These are phyloP conservation scores for Neurospora hispaniola DNA, from an alignment of 495 filamentous ascomycete genomes.

Conservation along the genomic window DNA sequence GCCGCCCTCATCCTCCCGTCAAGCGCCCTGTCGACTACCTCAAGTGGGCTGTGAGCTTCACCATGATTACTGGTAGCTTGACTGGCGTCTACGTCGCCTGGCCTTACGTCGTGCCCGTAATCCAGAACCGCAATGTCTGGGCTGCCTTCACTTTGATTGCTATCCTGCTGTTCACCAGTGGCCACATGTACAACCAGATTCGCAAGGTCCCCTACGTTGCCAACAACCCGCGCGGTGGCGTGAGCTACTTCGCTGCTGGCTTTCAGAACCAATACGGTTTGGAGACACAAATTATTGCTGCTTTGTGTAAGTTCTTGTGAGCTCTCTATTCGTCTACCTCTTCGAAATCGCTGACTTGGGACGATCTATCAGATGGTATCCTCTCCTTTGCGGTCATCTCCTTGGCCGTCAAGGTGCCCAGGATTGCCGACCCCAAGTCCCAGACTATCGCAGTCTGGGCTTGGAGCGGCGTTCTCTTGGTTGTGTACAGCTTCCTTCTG, in stretches of 20 bases:
- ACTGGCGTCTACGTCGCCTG: conserved; percentile 65
- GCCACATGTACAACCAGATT: conserved; percentile 99
- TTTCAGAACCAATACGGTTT: conserved; percentile 94
- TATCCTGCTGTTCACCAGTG: conserved; percentile 88
- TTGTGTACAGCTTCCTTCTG: conserved; percentile 86
- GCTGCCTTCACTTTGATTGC: conserved; percentile 79
- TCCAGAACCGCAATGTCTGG: conserved; percentile 90
- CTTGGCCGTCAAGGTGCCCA: conserved; percentile 81
- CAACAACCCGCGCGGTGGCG: conserved; percentile 72
- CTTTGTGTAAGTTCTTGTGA: conserved; percentile 66
- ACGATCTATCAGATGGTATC: conserved; percentile 57
- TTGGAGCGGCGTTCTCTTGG: conserved; percentile 69
- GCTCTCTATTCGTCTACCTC: neutral
- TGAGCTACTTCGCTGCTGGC: conserved; percentile 85
- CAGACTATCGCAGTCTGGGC: conserved; percentile 76
- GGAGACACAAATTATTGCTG: conserved; percentile 92
- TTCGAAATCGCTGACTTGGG: neutral
- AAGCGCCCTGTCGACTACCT: conserved; percentile 81
- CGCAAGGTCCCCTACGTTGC: conserved; percentile 91
- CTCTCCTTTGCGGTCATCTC: conserved; percentile 85
- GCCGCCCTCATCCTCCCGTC: conserved; percentile 62
- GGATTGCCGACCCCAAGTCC: conserved; percentile 61
- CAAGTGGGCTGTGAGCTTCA: conserved; percentile 56
- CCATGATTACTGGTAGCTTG: conserved; percentile 53
- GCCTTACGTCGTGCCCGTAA: conserved; percentile 72